These are phyloP conservation scores for Brachypodium distachyon DNA, from an alignment of 202 grass and related monocot species.

Conservation along the genomic window DNA sequence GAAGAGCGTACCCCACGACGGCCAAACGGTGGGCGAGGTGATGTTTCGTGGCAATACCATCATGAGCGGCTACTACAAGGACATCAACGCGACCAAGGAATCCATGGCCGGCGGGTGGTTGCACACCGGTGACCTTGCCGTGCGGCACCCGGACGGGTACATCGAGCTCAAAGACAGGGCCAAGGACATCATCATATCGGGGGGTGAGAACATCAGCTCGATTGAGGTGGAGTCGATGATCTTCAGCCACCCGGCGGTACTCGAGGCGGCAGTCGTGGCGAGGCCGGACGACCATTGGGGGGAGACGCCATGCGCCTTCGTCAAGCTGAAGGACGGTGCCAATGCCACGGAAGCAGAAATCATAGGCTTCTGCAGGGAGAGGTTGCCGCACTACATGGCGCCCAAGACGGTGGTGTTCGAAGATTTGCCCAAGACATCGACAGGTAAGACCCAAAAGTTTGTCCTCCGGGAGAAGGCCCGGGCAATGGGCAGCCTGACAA, in stretches of 20 bases:
- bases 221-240: slow-evolving; percentile 51
- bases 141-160: slow-evolving; percentile 44
- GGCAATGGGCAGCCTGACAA: slow-evolving; percentile 39
- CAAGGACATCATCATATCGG: slow-evolving; percentile 64
- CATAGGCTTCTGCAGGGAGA: slow-evolving; percentile 39
- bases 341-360: slow-evolving; percentile 24
- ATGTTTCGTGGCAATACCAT: no score
- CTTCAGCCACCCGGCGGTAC: slow-evolving; percentile 40
- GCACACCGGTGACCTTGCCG: slow-evolving; percentile 38
- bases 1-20: no score
- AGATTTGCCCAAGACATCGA: slow-evolving; percentile 64
- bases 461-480: slow-evolving; percentile 50
- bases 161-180: slow-evolving; percentile 50
- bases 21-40: no score
- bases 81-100: slow-evolving; percentile 19
- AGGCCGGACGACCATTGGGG: slow-evolving; percentile 49
- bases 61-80: not conserved
- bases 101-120: slow-evolving; percentile 45
- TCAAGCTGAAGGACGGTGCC: slow-evolving; percentile 33
- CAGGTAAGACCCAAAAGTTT: slow-evolving; percentile 78
- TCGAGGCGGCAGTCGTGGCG: slow-evolving; percentile 51
- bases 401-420: slow-evolving; percentile 52
- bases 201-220: slow-evolving; percentile 65
- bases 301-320: slow-evolving; percentile 52
- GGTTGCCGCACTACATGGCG: slow-evolving; percentile 56